A percentile compares a stretch with the other conserved stretches of the same genome.
Evolutionary conservation across 306 rosid species (phyloP).

Genomic region (Prunus dulcis): DNA sequence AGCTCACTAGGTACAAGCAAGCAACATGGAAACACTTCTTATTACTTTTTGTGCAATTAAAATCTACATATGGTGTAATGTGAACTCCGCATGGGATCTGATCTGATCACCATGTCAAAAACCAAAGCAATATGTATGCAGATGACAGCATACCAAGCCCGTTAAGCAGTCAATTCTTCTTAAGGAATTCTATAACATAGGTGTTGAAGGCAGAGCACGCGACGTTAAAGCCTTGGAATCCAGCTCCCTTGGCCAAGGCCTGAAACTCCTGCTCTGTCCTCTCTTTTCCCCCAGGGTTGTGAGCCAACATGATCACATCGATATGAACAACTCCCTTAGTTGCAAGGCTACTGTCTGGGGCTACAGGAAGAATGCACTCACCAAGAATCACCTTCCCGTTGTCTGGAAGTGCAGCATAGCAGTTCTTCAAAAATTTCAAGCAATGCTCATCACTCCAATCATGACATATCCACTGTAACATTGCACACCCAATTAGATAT

Average conservation of each 20-base stretch:
- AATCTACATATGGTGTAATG: conserved; percentile 4
- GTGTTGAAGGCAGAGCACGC: conserved; percentile 65
- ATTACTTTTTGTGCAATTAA: neutral
- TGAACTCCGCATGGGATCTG: neutral
- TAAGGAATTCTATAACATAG: conserved; percentile 71
- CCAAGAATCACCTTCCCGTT: conserved; percentile 88
- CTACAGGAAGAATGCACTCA: conserved; percentile 86
- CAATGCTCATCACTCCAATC: conserved; percentile 97
- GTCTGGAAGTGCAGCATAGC: conserved; percentile 67
- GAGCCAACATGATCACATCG: conserved; percentile 84
- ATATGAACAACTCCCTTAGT: conserved; percentile 69
- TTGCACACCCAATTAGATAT: neutral
- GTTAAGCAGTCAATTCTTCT: conserved; percentile 26
- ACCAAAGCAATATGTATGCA: conserved; percentile 6
- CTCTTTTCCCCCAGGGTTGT: conserved; percentile 91
- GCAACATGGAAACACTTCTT: neutral
- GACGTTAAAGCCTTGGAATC: conserved; percentile 67
- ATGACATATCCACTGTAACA: conserved; percentile 76
- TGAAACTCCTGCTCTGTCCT: conserved; percentile 80
- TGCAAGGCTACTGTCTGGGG: conserved; percentile 78
- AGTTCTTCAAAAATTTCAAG: conserved; percentile 72
- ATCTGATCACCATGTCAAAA: conserved; percentile 4
- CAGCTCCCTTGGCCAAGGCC: conserved; percentile 70
- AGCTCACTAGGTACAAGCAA: neutral
- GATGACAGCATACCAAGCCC: neutral